Base-by-base conservation (phyloP, 345 rosid species). In the Eucalyptus tenuipes region DNA sequence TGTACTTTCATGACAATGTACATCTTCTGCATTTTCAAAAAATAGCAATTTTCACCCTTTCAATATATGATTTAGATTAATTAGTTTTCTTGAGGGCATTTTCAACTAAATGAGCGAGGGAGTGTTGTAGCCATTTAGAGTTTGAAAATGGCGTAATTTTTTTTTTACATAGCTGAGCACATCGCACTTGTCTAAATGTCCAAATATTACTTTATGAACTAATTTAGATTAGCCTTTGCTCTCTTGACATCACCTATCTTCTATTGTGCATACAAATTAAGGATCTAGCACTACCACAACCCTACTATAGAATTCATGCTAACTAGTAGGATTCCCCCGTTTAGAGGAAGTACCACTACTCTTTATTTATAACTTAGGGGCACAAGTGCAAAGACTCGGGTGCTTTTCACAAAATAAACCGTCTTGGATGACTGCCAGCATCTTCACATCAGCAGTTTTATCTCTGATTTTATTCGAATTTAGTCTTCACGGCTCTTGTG, bases 331-430 rank as follows among this genome's bases (percentile, higher is more conserved):
- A n/a, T 64, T 64, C 8, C 37, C 75, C 75, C 3, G 37, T n/a
- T n/a, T 64, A n/a, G 75, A n/a, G 37, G 16, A 64, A 64, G 71
- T 64, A 29, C 17, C 15, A 64, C 71, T n/a, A 29, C 33, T 61
- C 3, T 1, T 50, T 17, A 6, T 50, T 50, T 1, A 3, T 17
- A 53, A 53, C 5, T 20, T 0, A 1, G 59, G 5, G 37, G 18
- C 10, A 64, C 5, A 31, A 64, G 37, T 64, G 37, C 18, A 13
- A 8, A 64, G 33, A 14, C 16, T 31, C 18, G 71, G 17, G 17
- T 27, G 53, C 53, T 50, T 50, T 50, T 50, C 53, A 50, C 53
- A 50, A 50, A 50, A 50, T 50, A 50, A 61, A 59, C 33, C 33
- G 8, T 59, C 66, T 25, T 27, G 66, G 33, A 29, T 61, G 33